A percentile compares a stretch with the other conserved stretches of the same genome.
These are phyloP conservation scores for Tympanopsis confertula DNA, from an alignment of 2,329 filamentous ascomycete genomes.

Conservation along the genomic window DNA sequence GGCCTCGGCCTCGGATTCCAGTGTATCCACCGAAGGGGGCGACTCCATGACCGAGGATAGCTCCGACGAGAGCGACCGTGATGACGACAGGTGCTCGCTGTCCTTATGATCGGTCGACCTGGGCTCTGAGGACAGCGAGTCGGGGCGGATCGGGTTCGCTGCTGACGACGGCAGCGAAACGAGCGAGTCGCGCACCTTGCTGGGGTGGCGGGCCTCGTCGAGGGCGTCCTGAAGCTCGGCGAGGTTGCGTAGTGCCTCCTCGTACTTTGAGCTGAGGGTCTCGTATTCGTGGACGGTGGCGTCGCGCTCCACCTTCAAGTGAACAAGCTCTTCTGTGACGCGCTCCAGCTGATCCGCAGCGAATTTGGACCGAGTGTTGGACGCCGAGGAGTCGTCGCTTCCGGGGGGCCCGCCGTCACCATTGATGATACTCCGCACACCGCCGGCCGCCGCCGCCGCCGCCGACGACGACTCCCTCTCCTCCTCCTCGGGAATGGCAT, in stretches of 20 bases:
- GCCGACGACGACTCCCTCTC: conserved; percentile 23
- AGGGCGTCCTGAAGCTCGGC: conserved; percentile 76
- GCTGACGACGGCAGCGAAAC: conserved; percentile 35
- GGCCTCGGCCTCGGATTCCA: conserved; percentile 38
- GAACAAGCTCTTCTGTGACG: conserved; percentile 82
- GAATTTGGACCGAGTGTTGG: conserved; percentile 70
- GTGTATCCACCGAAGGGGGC: conserved; percentile 50
- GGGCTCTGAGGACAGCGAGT: conserved; percentile 75
- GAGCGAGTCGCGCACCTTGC: conserved; percentile 40
- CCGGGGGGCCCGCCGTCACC: conserved; percentile 13
- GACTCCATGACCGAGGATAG: conserved; percentile 78
- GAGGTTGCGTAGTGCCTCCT: conserved; percentile 71
- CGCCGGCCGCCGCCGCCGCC: conserved; percentile 15
- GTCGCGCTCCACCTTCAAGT: conserved; percentile 84
- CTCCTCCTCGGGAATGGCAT: conserved; percentile 40
- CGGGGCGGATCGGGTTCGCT: conserved; percentile 43
- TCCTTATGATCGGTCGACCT: conserved; percentile 62
- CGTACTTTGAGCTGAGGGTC: conserved; percentile 75
- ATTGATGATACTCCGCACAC: conserved; percentile 20
- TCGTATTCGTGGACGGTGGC: conserved; percentile 71
- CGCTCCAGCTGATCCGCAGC: conserved; percentile 87
- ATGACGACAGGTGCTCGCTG: conserved; percentile 59
- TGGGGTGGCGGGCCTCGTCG: conserved; percentile 64
- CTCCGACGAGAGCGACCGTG: conserved; percentile 87
- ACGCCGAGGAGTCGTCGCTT: conserved; percentile 41